Evolutionary conservation across 305 asterid species (phyloP), one percentile per base, ranked within the genome.

Genomic region (Rubia tinctorum): DNA sequence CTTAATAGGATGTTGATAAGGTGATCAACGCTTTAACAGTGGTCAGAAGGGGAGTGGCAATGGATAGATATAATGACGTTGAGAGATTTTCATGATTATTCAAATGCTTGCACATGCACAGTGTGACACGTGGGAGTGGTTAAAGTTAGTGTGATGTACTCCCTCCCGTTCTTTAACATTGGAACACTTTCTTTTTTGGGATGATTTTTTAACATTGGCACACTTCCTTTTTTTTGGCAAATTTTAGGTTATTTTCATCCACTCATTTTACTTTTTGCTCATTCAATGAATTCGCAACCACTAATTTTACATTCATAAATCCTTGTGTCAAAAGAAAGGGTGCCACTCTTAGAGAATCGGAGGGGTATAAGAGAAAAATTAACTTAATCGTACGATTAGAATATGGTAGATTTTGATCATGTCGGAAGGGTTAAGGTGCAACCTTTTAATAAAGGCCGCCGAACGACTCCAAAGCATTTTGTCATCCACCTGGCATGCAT

Each of bases 401-500:
- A 40, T 20, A 43, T 37, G 18, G 49, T 69, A 60, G 40, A 49
- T 47, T 68, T 15, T 27, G 56, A 69, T 25, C 40, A 12, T 75
- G 77, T 75, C 67, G 61, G 76, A 73, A 71, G 20, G 70, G 47
- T 68, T 49, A 45, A 43, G 15, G 30, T 27, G 30, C 30, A 8
- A 30, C 37, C 55, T 23, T 58, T 58, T 58, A 23, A 25, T 45
- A 14, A 51, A 4, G 8, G 58, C 58, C 51, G 18, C 30, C 30
- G 30, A 27, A 73, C 43, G 45, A 53, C 25, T 69, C 34, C 15
- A 8, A 68, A 51, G 68, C 43, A 22, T 23, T 43, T 66, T 53
- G 82, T 79, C 79, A 71, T 78, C 78, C 68, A 55, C 60, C 68
- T 56, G 44, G 70, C 83, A 76, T 53, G 80, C 78, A 72, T 60